A percentile compares a stretch with the other conserved stretches of the same genome.
phyloP scores from a whole-genome alignment of 2,329 filamentous ascomycete species.

The Arthrobotrys conoides region DNA sequence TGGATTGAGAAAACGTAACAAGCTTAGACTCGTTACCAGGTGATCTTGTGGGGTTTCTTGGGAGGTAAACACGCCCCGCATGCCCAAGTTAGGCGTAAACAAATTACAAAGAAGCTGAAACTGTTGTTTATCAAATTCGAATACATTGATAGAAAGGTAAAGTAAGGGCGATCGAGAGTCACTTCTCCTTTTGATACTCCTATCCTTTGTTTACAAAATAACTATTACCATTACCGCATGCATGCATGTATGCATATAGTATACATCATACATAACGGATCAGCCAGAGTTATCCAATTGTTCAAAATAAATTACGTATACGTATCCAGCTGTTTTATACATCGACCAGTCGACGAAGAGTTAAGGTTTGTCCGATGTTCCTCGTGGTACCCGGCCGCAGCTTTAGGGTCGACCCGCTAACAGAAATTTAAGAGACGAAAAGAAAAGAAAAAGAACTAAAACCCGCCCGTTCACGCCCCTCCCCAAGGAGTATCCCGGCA shows the following conservation, averaged over 20 bases:
- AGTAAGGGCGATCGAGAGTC: not conserved
- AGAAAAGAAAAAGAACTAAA: constrained; percentile 13
- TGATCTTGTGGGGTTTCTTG: constrained; percentile 21
- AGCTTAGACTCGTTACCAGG: constrained; percentile 30
- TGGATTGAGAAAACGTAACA: constrained; percentile 27
- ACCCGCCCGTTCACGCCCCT: not conserved
- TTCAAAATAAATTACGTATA: constrained; percentile 20
- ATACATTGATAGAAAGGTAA: not conserved
- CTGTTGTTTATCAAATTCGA: constrained; percentile 2
- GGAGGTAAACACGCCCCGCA: constrained; percentile 29
- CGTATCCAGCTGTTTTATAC: constrained; percentile 17
- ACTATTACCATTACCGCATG: not conserved
- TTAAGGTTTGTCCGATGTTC: constrained; percentile 15
- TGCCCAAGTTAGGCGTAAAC: constrained; percentile 21
- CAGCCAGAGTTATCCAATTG: too few relatives aligned
- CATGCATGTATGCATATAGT: not conserved
- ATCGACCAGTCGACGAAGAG: not conserved
- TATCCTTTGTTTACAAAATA: constrained; percentile 8
- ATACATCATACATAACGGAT: constrained; percentile 7
- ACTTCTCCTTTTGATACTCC: not conserved
- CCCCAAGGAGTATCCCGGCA: constrained; percentile 19
- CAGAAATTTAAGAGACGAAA: constrained; percentile 1
- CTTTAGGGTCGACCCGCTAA: constrained; percentile 19
- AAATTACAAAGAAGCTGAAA: not conserved
- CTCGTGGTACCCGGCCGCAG: constrained; percentile 15